Conservation (phyloP, 1,139 yeast species). For the Debaryomycetaceae sp. region DNA sequence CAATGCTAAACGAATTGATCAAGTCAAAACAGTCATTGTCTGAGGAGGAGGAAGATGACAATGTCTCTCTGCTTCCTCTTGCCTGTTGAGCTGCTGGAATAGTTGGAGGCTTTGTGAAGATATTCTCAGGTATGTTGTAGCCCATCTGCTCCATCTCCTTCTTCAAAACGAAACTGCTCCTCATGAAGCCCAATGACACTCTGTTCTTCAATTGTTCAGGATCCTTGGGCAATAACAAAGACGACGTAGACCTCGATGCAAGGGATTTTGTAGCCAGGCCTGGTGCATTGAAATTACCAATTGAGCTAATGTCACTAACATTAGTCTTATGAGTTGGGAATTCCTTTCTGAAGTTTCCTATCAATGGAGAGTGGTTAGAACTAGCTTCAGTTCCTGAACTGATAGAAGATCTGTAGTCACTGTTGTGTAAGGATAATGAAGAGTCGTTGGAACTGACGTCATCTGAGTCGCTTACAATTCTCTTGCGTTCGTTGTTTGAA, state of each 20-base stretch:
- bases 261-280: constrained; percentile 9
- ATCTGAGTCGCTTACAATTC: constrained; percentile 14
- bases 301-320: constrained; percentile 15
- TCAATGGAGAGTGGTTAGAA: constrained; percentile 13
- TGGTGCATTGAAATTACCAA: constrained; percentile 12
- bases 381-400: constrained; percentile 16
- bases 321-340: constrained; percentile 7
- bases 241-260: constrained; percentile 13
- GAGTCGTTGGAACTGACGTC: constrained; percentile 34
- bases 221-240: constrained; percentile 9
- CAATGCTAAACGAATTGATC: constrained; percentile 14
- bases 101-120: constrained; percentile 25
- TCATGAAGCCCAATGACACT: constrained; percentile 41
- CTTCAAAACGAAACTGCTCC: constrained; percentile 37
- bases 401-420: constrained; percentile 31
- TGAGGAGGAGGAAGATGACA: constrained; percentile 9
- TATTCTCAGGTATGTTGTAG: constrained; percentile 31
- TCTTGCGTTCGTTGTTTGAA: constrained; percentile 13
- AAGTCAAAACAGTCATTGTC: constrained; percentile 18
- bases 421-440: constrained; percentile 40
- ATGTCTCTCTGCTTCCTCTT: constrained; percentile 4
- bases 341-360: constrained; percentile 1
- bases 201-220: constrained; percentile 15
- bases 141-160: constrained; percentile 30
- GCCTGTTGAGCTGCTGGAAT: constrained; percentile 21